phyloP scores from a whole-genome alignment of 345 rosid genomes.

The Dovyalis caffra region DNA sequence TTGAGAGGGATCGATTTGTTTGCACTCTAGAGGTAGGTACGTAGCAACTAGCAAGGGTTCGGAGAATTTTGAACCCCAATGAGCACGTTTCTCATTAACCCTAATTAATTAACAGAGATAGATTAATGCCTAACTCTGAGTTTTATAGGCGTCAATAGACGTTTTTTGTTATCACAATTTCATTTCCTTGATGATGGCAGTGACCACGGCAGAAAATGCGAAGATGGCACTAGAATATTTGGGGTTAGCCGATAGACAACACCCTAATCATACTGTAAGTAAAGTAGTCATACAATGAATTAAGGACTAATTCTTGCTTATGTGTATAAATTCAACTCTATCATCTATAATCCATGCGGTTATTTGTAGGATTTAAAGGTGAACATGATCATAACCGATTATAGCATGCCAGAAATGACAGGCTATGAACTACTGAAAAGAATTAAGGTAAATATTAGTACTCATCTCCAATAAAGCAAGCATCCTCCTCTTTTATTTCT shows the following conservation, averaged over 20 bases:
- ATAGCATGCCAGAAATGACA: conserved; percentile 46
- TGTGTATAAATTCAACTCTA: neutral
- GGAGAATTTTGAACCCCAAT: too few species aligned
- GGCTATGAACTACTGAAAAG: conserved; percentile 40
- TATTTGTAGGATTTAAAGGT: conserved; percentile 29
- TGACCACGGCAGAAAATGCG: conserved; percentile 37
- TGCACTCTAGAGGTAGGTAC: too few species aligned
- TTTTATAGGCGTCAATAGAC: too few species aligned
- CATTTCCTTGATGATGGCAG: too few species aligned
- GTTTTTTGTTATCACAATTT: too few species aligned
- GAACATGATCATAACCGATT: conserved; percentile 42
- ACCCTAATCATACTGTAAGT: conserved; percentile 3
- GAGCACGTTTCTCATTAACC: too few species aligned
- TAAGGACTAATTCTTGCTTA: neutral
- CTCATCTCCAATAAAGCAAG: neutral
- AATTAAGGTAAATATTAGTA: conserved; percentile 24
- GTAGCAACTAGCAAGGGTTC: too few species aligned
- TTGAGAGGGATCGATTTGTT: too few species aligned
- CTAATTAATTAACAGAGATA: too few species aligned
- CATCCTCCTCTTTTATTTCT: too few species aligned
- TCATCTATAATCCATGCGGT: neutral
- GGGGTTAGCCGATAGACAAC: conserved; percentile 30
- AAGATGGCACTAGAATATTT: conserved; percentile 32
- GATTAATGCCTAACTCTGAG: too few species aligned
- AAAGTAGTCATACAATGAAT: neutral